phyloP scores from a whole-genome alignment of 257 asterid species.

The Lycium ferocissimum region DNA sequence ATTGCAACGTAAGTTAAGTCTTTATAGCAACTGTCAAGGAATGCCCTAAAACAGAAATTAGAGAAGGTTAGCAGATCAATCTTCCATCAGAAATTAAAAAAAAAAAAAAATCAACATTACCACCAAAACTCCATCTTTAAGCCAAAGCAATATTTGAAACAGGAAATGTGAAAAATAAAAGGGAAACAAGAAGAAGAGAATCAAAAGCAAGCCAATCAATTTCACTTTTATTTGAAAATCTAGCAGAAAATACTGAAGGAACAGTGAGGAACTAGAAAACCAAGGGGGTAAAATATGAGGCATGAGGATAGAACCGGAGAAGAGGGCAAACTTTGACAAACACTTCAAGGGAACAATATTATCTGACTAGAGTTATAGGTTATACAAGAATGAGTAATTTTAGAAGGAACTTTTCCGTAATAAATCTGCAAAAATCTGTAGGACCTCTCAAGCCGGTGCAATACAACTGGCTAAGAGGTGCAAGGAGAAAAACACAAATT shows the following conservation, averaged over 20 bases:
- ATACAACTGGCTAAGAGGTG: not conserved
- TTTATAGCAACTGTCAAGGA: slow-evolving; percentile 32
- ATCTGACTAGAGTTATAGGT: not conserved
- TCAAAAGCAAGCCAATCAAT: not conserved
- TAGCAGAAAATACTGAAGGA: not conserved
- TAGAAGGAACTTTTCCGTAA: not conserved
- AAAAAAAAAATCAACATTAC: slow-evolving; percentile 5
- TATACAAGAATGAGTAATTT: not conserved
- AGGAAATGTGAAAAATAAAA: not conserved
- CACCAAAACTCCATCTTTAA: not conserved
- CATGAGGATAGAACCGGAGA: not conserved
- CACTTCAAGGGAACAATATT: not conserved
- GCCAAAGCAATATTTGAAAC: not conserved
- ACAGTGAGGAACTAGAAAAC: not conserved
- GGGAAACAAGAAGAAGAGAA: not conserved
- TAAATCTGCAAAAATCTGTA: not conserved
- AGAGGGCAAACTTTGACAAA: not conserved
- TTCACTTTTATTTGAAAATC: not conserved
- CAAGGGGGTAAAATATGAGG: not conserved
- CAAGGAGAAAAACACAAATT: not conserved
- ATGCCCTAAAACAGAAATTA: slow-evolving; percentile 30
- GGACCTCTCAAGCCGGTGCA: not conserved
- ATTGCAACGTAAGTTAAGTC: slow-evolving; percentile 23
- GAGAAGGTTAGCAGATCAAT: slow-evolving; percentile 31
- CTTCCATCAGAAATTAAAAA: not conserved